These are phyloP conservation scores for Cenchrus fungigraminus DNA, from an alignment of 176 grass and related monocot genomes.

Conservation along the genomic window DNA sequence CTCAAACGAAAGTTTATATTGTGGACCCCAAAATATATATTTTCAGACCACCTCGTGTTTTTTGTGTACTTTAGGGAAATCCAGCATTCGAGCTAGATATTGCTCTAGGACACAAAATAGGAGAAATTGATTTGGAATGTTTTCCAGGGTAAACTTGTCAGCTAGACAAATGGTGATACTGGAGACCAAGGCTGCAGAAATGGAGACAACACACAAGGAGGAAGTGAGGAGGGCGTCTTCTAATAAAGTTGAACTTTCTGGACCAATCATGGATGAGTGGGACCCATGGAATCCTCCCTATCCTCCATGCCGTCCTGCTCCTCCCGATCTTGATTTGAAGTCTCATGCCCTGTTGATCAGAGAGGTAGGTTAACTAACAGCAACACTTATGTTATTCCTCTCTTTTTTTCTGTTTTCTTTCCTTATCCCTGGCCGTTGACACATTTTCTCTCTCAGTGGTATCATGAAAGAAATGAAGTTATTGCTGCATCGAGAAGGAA, in stretches of 20 bases:
- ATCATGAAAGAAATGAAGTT: neutral
- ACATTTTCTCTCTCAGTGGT: constrained; percentile 19
- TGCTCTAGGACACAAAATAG: neutral
- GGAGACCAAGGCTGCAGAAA: neutral
- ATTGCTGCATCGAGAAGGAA: constrained; percentile 10
- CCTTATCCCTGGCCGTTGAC: too few species aligned
- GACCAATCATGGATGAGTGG: neutral
- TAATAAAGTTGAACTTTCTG: neutral
- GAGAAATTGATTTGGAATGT: neutral
- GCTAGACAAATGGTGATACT: neutral
- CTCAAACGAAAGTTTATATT: too few species aligned
- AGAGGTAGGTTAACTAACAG: constrained; percentile 21
- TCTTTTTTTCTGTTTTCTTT: too few species aligned
- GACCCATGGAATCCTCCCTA: neutral
- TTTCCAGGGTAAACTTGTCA: neutral
- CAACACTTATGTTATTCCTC: neutral
- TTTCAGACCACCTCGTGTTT: neutral
- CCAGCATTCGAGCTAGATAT: neutral
- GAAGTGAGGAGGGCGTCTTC: neutral
- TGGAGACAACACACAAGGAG: neutral
- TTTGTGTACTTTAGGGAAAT: neutral
- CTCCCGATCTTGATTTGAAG: neutral
- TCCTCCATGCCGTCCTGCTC: neutral
- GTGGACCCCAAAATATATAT: neutral
- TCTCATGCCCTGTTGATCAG: neutral